Evolutionary conservation across 768 basidiomycete genomes (phyloP).

Genomic region (Hebeloma cylindrosporum): DNA sequence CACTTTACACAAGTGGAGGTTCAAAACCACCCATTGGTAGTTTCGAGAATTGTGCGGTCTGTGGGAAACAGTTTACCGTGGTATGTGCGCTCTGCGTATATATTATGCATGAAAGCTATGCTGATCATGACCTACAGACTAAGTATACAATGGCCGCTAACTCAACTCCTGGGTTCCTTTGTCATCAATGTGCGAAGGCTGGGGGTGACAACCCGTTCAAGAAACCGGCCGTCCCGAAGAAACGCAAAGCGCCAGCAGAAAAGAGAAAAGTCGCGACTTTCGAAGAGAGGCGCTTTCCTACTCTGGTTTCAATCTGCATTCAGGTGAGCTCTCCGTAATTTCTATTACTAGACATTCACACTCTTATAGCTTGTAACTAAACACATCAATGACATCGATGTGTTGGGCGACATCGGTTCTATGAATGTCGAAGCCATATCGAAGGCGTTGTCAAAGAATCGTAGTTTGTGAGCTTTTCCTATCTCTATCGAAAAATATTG

Average conservation of each 20-base stretch:
- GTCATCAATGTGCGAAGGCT: slow-evolving; percentile 79
- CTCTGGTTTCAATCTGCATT: slow-evolving; percentile 79
- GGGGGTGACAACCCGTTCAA: slow-evolving; percentile 86
- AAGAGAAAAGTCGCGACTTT: slow-evolving; percentile 67
- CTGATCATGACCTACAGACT: slow-evolving; percentile 49
- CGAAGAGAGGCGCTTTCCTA: slow-evolving; percentile 68
- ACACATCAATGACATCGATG: slow-evolving; percentile 87
- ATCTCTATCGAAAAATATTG: slow-evolving; percentile 7
- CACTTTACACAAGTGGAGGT: slow-evolving; percentile 34
- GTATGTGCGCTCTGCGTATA: slow-evolving; percentile 51
- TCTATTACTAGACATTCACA: neutral
- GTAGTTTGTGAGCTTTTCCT: slow-evolving; percentile 68
- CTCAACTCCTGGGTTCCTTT: slow-evolving; percentile 75
- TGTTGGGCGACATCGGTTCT: slow-evolving; percentile 82
- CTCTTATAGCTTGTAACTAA: slow-evolving; percentile 67
- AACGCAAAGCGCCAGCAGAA: slow-evolving; percentile 63
- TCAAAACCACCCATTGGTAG: slow-evolving; percentile 72
- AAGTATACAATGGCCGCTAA: slow-evolving; percentile 81
- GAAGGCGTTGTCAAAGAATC: slow-evolving; percentile 77
- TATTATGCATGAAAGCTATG: neutral
- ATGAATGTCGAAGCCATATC: slow-evolving; percentile 85
- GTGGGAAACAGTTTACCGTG: slow-evolving; percentile 83
- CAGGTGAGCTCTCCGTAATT: slow-evolving; percentile 44
- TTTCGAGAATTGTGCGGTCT: slow-evolving; percentile 79
- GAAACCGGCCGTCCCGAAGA: slow-evolving; percentile 60